Evolutionary conservation across 768 basidiomycete species (phyloP), one percentile per base, ranked within the genome.

Genomic region (Pholiota molesta): DNA sequence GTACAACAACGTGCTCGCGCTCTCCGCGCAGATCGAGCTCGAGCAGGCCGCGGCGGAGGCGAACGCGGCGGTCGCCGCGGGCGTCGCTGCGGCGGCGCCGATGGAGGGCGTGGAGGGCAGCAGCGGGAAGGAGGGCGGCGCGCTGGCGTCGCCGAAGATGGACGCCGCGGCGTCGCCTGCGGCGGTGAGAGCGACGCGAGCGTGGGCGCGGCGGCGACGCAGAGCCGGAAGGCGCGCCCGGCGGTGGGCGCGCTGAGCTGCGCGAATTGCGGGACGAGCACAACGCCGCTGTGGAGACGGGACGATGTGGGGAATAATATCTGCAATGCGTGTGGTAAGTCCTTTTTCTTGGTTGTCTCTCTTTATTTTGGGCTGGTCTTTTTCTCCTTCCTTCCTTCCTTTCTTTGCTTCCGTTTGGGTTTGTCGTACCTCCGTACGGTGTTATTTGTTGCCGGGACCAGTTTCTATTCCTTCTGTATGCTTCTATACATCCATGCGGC

Each of bases 321-420:
- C 62, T 96, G 94, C 75, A 96, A 96, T 78, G 94, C 94, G 57
- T 96, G 94, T 76, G 94, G 94, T 95, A 77, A 72, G 94, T 87
- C 78, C 31, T 31, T 51, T 63, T 68, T 60, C 51, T 33, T 73
- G 83, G 47, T 87, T 86, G 23, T 31, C 3, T 45, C 26, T 47
- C n/a, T 53, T 56, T 55, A 53, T 55, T 55, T 57, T 64, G 56
- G 66, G 47, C 39, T 37, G 37, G 21, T 42, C 39, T 51, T 45
- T 72, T 81, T 84, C 52, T 86, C 67, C 83, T 83, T 86, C 72
- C 71, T 82, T 26, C 26, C 77, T 55, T 40, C 33, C 33, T 65
- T 68, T 69, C 63, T 71, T 64, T 52, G 65, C 52, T 70, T 61
- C 66, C 44, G 44, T 21, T 54, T 35, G 52, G 16, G 8, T 14